phyloP scores from a whole-genome alignment of 345 rosid species.

The Lumnitzera racemosa region DNA sequence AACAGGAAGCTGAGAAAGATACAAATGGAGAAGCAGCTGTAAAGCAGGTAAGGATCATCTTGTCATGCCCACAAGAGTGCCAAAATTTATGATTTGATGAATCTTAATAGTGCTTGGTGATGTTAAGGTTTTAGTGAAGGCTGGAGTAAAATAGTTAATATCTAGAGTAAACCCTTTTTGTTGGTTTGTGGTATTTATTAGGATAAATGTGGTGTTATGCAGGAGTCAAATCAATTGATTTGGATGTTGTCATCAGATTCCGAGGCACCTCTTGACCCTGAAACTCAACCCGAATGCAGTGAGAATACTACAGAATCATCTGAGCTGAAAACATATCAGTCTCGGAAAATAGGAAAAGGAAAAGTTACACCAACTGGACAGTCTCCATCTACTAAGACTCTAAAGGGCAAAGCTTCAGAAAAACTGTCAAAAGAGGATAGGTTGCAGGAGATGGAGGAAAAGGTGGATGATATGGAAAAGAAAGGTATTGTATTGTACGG shows the following conservation, averaged over 20 bases:
- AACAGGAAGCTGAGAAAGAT: conserved; percentile 21
- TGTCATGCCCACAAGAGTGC: conserved; percentile 2
- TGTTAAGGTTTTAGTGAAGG: no score
- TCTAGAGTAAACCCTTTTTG: background rate
- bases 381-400: conserved; percentile 32
- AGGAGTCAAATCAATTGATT: conserved; percentile 35
- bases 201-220: conserved; percentile 15
- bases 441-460: conserved; percentile 27
- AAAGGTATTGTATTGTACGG: conserved; percentile 29
- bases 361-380: conserved; percentile 24
- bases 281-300: conserved; percentile 9
- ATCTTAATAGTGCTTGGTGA: background rate
- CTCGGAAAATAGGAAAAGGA: conserved; percentile 23
- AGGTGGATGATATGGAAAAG: conserved; percentile 20
- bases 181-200: conserved; percentile 11
- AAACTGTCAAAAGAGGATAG: conserved; percentile 19
- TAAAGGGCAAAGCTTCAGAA: conserved; percentile 45
- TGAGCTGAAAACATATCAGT: conserved; percentile 13
- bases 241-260: conserved; percentile 67
- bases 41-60: conserved; percentile 27
- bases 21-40: conserved; percentile 13
- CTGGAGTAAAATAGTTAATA: no score
- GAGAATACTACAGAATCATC: conserved; percentile 11
- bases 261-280: conserved; percentile 44
- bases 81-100: background rate